A percentile compares a stretch with the other conserved stretches of the same genome.
phyloP scores from a whole-genome alignment of 495 filamentous ascomycete genomes.

The Annulohypoxylon nitens region DNA sequence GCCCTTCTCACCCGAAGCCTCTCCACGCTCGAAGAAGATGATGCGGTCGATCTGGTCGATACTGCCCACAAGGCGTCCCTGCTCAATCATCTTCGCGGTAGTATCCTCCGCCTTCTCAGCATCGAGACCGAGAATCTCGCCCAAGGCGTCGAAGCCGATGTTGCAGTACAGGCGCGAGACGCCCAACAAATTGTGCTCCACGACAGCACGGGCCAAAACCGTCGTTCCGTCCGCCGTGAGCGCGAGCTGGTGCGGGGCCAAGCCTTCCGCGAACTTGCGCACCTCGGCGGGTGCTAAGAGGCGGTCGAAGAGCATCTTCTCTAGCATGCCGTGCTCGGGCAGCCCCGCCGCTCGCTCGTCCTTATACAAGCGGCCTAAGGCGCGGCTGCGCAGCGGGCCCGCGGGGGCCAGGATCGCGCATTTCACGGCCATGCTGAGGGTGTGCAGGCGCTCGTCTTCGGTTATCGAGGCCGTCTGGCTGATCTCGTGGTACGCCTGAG shows the following conservation, averaged over 20 bases:
- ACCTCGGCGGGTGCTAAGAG: constrained; percentile 85
- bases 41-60: constrained; percentile 95
- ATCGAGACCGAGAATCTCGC: constrained; percentile 79
- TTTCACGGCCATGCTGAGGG: constrained; percentile 87
- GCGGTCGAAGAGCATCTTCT: constrained; percentile 97
- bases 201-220: constrained; percentile 92
- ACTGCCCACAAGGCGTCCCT: constrained; percentile 83
- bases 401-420: constrained; percentile 96
- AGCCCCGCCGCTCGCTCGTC: constrained; percentile 85
- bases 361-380: constrained; percentile 88
- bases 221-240: constrained; percentile 89
- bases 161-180: constrained; percentile 90
- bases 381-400: constrained; percentile 83
- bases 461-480: constrained; percentile 80
- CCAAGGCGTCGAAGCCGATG: constrained; percentile 84
- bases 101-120: constrained; percentile 89
- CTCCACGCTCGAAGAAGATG: constrained; percentile 83
- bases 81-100: constrained; percentile 95
- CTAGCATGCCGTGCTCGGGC: constrained; percentile 87
- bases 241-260: constrained; percentile 90
- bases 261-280: constrained; percentile 80
- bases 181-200: constrained; percentile 94
- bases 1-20: constrained; percentile 74
- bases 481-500: constrained; percentile 86
- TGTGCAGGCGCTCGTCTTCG: constrained; percentile 84